phyloP scores from a whole-genome alignment of 179 eudicot genomes.

The Sideroxylon spinosum region DNA sequence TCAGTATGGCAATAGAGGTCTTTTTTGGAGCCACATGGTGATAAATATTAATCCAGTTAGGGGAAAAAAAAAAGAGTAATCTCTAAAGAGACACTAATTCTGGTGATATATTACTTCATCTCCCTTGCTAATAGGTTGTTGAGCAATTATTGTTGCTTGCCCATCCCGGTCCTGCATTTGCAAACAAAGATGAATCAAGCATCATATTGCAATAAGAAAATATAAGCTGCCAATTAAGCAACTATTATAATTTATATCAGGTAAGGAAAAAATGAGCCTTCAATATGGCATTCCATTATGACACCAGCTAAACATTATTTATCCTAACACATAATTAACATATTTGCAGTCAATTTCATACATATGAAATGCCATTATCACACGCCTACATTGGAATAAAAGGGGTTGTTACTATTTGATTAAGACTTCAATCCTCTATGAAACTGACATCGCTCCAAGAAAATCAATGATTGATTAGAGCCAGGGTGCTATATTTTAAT shows the following conservation, averaged over 20 bases:
- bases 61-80: not conserved
- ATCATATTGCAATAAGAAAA: not conserved
- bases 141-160: slow-evolving; percentile 71
- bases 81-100: not conserved
- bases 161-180: slow-evolving; percentile 80
- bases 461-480: not conserved
- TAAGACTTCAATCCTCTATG: not conserved
- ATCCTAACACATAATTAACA: too few species aligned
- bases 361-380: too few species aligned
- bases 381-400: not conserved
- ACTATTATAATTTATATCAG: not conserved
- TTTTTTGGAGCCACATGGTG: not conserved
- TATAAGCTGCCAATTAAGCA: not conserved
- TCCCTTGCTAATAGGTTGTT: slow-evolving; percentile 50
- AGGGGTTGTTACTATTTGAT: not conserved
- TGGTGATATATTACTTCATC: slow-evolving; percentile 55
- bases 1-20: not conserved
- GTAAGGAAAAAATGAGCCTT: not conserved
- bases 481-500: too few species aligned
- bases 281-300: not conserved
- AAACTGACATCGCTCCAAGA: not conserved
- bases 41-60: not conserved
- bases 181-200: not conserved
- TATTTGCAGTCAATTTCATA: too few species aligned
- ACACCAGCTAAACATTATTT: too few species aligned